phyloP scores from a whole-genome alignment of 1,284 basidiomycete species.

The Malassezia cuniculi region DNA sequence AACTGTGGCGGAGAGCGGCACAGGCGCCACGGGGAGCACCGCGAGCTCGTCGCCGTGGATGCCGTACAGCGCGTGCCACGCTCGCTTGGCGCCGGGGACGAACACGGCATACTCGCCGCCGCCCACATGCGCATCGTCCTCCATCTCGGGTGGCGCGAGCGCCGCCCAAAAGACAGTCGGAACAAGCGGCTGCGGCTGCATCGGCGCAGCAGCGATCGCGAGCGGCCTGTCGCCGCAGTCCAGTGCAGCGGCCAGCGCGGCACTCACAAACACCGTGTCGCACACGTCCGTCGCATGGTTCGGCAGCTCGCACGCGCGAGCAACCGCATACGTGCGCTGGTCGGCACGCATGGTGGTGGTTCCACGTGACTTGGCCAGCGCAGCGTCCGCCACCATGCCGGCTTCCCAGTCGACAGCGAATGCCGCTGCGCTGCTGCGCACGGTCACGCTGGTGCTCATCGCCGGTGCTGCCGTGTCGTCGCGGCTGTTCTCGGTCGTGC shows the following conservation, averaged over 20 bases:
- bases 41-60: constrained; percentile 1
- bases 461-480: constrained; percentile 75
- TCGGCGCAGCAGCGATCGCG: constrained; percentile 2
- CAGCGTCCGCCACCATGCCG: no score
- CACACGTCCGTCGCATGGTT: neutral
- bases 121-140: neutral
- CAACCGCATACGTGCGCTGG: neutral
- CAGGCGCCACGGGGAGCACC: constrained; percentile 6
- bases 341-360: no score
- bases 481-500: constrained; percentile 89
- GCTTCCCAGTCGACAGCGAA: constrained; percentile 22
- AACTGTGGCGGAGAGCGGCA: constrained; percentile 22
- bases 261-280: constrained; percentile 9
- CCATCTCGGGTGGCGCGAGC: constrained; percentile 7
- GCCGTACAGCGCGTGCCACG: no score
- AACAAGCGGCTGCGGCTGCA: neutral
- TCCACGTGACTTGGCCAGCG: no score
- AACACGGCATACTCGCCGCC: constrained; percentile 2
- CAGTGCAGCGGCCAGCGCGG: constrained; percentile 7
- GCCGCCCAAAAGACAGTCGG: constrained; percentile 8
- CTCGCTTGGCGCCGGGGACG: constrained; percentile 1
- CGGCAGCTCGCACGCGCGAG: constrained; percentile 4
- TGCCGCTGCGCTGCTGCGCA: constrained; percentile 31
- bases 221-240: constrained; percentile 2
- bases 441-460: constrained; percentile 42